Percentiles rank a stretch among this genome's conserved stretches.
These are phyloP conservation scores for Solanum hybrid DNA, from an alignment of 305 asterid species.

Conservation along the genomic window DNA sequence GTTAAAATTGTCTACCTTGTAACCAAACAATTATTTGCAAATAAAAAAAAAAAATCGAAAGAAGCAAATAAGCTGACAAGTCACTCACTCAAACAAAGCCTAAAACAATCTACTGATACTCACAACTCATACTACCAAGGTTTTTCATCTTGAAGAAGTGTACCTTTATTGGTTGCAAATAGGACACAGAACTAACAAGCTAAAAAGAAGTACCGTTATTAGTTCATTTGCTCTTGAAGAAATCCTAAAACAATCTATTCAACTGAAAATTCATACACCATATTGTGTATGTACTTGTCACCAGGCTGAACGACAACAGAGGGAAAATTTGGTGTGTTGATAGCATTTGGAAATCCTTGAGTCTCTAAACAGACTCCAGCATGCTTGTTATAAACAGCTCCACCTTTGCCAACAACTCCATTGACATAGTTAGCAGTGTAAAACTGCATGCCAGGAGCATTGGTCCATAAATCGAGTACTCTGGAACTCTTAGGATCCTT, in stretches of 20 bases:
- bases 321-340: constrained; percentile 71
- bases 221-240: background rate
- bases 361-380: constrained; percentile 82
- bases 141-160: background rate
- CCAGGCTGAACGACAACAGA: constrained; percentile 63
- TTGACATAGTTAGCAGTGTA: constrained; percentile 77
- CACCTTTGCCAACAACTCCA: constrained; percentile 74
- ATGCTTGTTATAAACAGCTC: constrained; percentile 74
- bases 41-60: background rate
- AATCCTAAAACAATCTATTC: constrained; percentile 19
- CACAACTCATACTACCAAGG: background rate
- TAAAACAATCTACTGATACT: background rate
- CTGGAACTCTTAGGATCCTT: constrained; percentile 72
- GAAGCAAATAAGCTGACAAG: background rate
- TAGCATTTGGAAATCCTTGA: constrained; percentile 89
- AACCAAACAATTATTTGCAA: background rate
- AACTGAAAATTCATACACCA: constrained; percentile 71
- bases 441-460: constrained; percentile 95
- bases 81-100: background rate
- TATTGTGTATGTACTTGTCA: constrained; percentile 67
- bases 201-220: background rate
- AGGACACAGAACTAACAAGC: background rate
- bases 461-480: constrained; percentile 77
- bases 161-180: background rate
- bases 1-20: background rate